Evolutionary conservation across 352 stramenopile species (phyloP).

Genomic region (Phytophthora pistaciae): DNA sequence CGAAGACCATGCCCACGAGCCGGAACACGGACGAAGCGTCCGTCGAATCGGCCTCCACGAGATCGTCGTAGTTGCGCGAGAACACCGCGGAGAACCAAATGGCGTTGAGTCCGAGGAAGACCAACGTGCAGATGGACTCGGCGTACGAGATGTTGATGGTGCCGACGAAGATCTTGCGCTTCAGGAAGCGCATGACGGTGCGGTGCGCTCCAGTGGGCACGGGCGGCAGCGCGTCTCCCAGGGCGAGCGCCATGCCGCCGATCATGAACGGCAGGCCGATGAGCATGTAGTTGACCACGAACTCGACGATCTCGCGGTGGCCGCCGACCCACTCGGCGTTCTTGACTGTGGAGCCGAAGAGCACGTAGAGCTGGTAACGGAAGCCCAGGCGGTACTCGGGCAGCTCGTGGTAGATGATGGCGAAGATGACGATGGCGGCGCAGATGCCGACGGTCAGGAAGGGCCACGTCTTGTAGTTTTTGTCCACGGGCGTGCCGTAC

Average conservation of each 20-base stretch:
- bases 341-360: conserved; percentile 66
- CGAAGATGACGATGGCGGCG: conserved; percentile 61
- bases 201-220: conserved; percentile 77
- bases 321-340: conserved; percentile 72
- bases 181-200: conserved; percentile 81
- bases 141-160: conserved; percentile 84
- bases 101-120: conserved; percentile 81
- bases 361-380: conserved; percentile 69
- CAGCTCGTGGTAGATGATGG: conserved; percentile 78
- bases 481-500: conserved; percentile 80
- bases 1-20: conserved; percentile 67
- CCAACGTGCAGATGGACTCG: conserved; percentile 69
- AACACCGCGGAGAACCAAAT: conserved; percentile 88
- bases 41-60: conserved; percentile 57
- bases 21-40: conserved; percentile 56
- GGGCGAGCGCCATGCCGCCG: conserved; percentile 68
- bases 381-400: conserved; percentile 75
- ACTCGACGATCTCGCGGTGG: conserved; percentile 79
- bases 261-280: conserved; percentile 83
- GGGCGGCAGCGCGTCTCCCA: conserved; percentile 74
- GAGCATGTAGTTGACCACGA: conserved; percentile 74
- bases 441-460: conserved; percentile 67
- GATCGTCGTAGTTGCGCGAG: conserved; percentile 62
- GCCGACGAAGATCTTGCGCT: conserved; percentile 80
- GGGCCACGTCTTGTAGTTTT: conserved; percentile 87